Conservation (phyloP, 176 grass and related monocot species). For the Puya raimondii region DNA sequence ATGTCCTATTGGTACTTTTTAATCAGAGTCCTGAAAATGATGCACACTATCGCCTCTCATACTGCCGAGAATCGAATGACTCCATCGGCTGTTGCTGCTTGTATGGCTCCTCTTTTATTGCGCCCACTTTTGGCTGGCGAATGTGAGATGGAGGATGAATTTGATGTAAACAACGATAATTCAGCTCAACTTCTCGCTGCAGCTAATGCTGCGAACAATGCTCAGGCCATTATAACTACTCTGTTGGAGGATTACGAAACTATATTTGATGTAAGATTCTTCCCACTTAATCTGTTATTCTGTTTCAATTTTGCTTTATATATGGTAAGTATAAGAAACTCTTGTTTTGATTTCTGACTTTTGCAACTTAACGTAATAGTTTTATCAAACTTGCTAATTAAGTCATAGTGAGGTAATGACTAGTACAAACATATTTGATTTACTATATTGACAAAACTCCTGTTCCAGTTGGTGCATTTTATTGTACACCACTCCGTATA, state of each 20-base stretch:
- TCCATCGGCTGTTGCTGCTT: constrained; percentile 88
- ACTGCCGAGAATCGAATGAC: constrained; percentile 95
- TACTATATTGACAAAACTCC: too few relatives aligned
- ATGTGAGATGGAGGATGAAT: constrained; percentile 97
- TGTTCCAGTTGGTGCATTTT: too few relatives aligned
- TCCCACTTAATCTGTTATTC: background rate
- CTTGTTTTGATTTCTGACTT: background rate
- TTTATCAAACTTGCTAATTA: too few relatives aligned
- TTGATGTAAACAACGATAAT: constrained; percentile 58
- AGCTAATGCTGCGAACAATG: constrained; percentile 95
- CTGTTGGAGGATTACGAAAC: constrained; percentile 83
- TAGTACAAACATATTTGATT: too few relatives aligned
- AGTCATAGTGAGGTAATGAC: too few relatives aligned
- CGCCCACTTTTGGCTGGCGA: constrained; percentile 96
- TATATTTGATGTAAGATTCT: constrained; percentile 78
- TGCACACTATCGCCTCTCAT: constrained; percentile 74
- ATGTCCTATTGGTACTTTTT: background rate
- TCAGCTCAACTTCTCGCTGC: constrained; percentile 98
- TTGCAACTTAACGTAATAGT: too few relatives aligned
- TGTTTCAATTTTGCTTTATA: background rate
- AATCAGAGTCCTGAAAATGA: constrained; percentile 86
- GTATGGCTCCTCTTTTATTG: constrained; percentile 95
- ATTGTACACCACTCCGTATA: too few relatives aligned
- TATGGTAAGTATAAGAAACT: background rate
- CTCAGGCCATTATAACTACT: constrained; percentile 81